These are phyloP conservation scores for Caryopteris hybrid DNA, from an alignment of 305 asterid species.

Conservation along the genomic window DNA sequence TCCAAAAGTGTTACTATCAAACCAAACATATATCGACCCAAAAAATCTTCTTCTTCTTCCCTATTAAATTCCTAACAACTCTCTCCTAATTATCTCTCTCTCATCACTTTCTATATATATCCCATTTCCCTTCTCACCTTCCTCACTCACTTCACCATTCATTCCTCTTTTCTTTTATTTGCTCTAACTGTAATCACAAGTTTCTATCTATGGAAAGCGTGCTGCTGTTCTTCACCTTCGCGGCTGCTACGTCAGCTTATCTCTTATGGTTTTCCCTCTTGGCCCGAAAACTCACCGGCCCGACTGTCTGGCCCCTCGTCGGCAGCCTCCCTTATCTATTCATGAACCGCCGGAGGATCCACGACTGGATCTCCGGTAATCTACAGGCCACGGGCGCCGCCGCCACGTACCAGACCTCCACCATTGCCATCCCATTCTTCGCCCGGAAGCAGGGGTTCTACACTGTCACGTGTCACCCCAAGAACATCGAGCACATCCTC, in stretches of 20 bases:
- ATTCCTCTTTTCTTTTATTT: too few species aligned
- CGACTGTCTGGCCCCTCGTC: slow-evolving; percentile 54
- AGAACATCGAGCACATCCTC: slow-evolving; percentile 77
- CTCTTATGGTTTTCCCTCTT: slow-evolving; percentile 59
- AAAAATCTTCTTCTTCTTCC: slow-evolving; percentile 5
- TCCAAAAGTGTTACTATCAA: slow-evolving; percentile 25
- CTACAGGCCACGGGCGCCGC: slow-evolving; percentile 42
- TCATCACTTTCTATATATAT: slow-evolving; percentile 18
- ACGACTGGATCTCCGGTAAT: slow-evolving; percentile 74
- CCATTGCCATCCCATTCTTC: slow-evolving; percentile 60
- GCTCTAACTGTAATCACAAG: too few species aligned
- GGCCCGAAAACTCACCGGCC: slow-evolving; percentile 59
- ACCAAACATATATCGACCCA: slow-evolving; percentile 33
- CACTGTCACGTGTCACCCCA: slow-evolving; percentile 78
- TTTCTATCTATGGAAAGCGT: slow-evolving; percentile 33
- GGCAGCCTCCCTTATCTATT: slow-evolving; percentile 64
- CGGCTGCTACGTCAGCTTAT: slow-evolving; percentile 38
- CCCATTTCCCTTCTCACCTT: slow-evolving; percentile 10
- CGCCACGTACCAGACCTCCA: slow-evolving; percentile 68
- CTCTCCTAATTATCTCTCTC: slow-evolving; percentile 38
- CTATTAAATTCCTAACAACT: slow-evolving; percentile 33
- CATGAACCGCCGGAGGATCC: slow-evolving; percentile 54
- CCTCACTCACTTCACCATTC: slow-evolving; percentile 13
- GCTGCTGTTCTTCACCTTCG: slow-evolving; percentile 14
- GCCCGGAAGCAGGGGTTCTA: slow-evolving; percentile 65